phyloP scores from a whole-genome alignment of 129 eudicot genomes.

The Mikania micrantha region DNA sequence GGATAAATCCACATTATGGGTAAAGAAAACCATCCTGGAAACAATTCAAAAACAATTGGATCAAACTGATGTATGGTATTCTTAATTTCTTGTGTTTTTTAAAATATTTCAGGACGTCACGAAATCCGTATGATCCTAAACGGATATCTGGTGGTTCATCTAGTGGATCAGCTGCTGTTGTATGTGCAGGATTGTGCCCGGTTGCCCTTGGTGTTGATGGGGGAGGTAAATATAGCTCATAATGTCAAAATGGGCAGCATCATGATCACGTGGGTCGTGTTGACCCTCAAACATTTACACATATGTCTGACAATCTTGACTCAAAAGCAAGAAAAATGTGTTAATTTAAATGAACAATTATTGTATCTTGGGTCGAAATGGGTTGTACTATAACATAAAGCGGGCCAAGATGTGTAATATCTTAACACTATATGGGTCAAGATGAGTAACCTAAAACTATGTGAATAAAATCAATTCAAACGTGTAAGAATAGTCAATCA shows the following conservation, averaged over 20 bases:
- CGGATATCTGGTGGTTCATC: slow-evolving; percentile 91
- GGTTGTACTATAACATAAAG: no score
- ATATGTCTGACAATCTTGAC: no score
- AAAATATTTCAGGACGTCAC: slow-evolving; percentile 37
- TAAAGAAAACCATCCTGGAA: slow-evolving; percentile 19
- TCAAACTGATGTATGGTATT: neutral
- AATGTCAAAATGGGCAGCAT: neutral
- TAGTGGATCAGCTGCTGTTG: slow-evolving; percentile 98
- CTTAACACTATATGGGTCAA: no score
- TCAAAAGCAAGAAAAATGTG: no score
- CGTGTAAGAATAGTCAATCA: no score
- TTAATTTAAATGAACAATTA: no score
- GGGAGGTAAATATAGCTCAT: slow-evolving; percentile 55
- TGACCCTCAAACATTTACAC: no score
- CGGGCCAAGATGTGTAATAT: no score
- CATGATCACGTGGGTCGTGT: neutral
- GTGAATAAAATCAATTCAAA: no score
- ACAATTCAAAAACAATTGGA: neutral
- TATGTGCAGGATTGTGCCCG: slow-evolving; percentile 93
- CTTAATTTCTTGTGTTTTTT: neutral
- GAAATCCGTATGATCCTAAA: slow-evolving; percentile 72
- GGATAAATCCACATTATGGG: slow-evolving; percentile 98
- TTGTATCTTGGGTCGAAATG: no score
- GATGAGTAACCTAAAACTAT: no score
- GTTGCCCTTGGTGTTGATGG: slow-evolving; percentile 97